Base-by-base conservation (phyloP, 768 basidiomycete species). In the Naganishia friedmannii region DNA sequence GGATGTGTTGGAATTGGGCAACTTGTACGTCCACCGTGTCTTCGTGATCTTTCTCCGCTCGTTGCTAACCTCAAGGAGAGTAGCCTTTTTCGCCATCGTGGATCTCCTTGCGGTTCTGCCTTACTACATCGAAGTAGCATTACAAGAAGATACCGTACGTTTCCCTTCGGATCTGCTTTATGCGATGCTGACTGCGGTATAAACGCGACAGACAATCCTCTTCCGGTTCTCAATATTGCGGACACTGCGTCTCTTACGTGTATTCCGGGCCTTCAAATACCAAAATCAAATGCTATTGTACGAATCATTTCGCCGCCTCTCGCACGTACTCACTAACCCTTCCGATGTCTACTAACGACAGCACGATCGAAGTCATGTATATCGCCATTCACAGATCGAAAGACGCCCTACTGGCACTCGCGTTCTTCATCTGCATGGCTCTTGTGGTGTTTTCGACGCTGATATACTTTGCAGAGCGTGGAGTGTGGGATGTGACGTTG, bases 191-290 rank as follows among this genome's bases (percentile, higher is more conserved):
- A 72, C 23, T 46, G 31, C 37, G 54, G 67, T n/a, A 31, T 37
- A 54, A 46, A 54, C 48, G 65, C 37, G 6, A 21, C 77, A 92
- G 90, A 89, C 90, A 4, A 89, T 89, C 39, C 83, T 92, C 66
- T 95, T 94, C 81, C 85, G 93, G 21, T 96, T 94, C 79, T 92
- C 92, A 0, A 94, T 95, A 68, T 83, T 96, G 42, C 85, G 93
- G 46, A 92, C 92, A 82, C 93, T 94, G 80, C 88, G 93, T 37
- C 85, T 95, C 2, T 80, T 94, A 29, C 87, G 93, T 26, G 92
- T 94, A 8, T 96, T 95, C 82, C 84, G 90, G 56, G 91, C 93
- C 0, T 95, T 95, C 85, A 86, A 88, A 68, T 88, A 92, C 75
- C 78, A 79, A 53, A 79, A 79, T 65, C 75, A 78, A 66, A 79